These are phyloP conservation scores for Strobilomyces dryophilus DNA, from an alignment of 768 basidiomycete genomes.

Conservation along the genomic window DNA sequence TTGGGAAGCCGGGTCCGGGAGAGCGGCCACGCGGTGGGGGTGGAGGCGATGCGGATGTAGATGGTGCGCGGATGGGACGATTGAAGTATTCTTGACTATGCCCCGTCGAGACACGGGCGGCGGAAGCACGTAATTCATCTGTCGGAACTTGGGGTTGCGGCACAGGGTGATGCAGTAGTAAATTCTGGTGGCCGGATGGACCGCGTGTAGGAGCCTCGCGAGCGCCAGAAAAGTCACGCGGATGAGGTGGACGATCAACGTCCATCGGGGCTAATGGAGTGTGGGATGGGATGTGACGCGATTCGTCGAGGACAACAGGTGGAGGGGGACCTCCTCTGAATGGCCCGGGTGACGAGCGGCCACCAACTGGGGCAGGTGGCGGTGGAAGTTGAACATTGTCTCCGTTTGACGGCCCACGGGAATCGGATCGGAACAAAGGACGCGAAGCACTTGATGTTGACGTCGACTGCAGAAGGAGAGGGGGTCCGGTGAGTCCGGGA, in stretches of 20 bases:
- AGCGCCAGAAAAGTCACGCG: conserved; percentile 53
- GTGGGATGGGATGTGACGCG: conserved; percentile 61
- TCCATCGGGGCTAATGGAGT: conserved; percentile 78
- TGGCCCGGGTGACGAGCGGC: conserved; percentile 62
- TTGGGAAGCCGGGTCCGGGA: conserved; percentile 42
- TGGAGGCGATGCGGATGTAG: conserved; percentile 59
- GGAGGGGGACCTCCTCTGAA: conserved; percentile 84
- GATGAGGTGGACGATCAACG: conserved; percentile 53
- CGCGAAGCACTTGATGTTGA: conserved; percentile 25
- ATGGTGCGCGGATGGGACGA: conserved; percentile 49
- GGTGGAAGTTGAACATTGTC: conserved; percentile 50
- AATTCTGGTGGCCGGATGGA: conserved; percentile 49
- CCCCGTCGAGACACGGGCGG: conserved; percentile 36
- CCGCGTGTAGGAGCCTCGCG: conserved; percentile 47
- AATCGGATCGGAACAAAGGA: conserved; percentile 63
- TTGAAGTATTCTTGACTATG: conserved; percentile 54
- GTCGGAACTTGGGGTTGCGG: conserved; percentile 54
- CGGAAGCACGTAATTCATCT: conserved; percentile 46
- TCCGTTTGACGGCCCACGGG: conserved; percentile 48
- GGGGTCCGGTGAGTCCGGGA: conserved; percentile 62
- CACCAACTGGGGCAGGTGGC: conserved; percentile 46
- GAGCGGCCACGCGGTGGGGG: conserved; percentile 51
- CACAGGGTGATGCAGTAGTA: conserved; percentile 66
- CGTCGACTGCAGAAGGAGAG: conserved; percentile 53
- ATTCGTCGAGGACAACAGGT: conserved; percentile 75